phyloP scores from a whole-genome alignment of 129 eudicot genomes.

The Flaveria robusta region DNA sequence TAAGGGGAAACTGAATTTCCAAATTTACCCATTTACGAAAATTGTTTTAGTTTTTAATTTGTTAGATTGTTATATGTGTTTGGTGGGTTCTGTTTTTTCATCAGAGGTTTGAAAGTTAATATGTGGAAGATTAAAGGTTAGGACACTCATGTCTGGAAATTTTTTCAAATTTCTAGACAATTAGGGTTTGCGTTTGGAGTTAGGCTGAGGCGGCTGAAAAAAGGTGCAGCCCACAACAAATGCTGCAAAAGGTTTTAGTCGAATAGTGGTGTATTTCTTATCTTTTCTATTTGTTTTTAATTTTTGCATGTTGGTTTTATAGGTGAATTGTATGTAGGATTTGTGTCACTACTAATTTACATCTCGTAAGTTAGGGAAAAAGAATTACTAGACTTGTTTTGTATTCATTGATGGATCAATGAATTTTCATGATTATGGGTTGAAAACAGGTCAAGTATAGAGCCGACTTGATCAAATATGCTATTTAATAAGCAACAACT shows the following conservation, averaged over 20 bases:
- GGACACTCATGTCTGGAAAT: not conserved
- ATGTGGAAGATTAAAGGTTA: not conserved
- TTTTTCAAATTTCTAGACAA: not conserved
- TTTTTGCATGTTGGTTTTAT: not conserved
- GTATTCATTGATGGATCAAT: not conserved
- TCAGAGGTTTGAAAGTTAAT: not conserved
- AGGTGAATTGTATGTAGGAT: not conserved
- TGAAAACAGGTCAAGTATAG: not conserved
- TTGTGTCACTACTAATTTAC: not conserved
- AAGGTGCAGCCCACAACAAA: not conserved
- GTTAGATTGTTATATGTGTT: not conserved
- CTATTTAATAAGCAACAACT: not conserved
- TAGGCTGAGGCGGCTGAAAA: not conserved
- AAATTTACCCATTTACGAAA: not conserved
- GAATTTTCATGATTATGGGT: not conserved
- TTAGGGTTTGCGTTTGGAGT: not conserved
- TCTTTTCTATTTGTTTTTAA: not conserved
- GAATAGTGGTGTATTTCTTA: not conserved
- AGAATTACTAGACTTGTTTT: not conserved
- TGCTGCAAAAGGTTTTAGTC: not conserved
- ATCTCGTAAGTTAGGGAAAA: not conserved
- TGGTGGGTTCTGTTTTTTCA: not conserved
- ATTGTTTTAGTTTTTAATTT: not conserved
- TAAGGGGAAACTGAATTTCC: not conserved
- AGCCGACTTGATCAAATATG: not conserved